These are phyloP conservation scores for Pichia sorboxylosa DNA, from an alignment of 1,139 yeast species.

Conservation along the genomic window DNA sequence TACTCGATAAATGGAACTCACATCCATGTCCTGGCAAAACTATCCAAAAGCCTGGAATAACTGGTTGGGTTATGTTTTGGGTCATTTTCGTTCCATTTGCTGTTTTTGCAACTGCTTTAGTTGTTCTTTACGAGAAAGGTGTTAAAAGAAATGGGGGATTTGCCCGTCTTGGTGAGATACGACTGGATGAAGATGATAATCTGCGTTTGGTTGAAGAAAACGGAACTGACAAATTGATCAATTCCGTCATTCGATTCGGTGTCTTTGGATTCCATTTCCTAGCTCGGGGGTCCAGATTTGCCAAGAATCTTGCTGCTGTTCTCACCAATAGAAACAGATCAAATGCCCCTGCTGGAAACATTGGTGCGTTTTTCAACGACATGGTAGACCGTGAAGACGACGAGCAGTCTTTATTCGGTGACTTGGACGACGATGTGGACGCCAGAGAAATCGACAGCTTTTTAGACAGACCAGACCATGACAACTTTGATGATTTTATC, in stretches of 20 bases:
- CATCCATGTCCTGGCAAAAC: slow-evolving; percentile 85
- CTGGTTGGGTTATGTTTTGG: slow-evolving; percentile 41
- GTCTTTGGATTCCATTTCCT: slow-evolving; percentile 30
- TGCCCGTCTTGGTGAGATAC: slow-evolving; percentile 71
- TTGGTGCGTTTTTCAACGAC: slow-evolving; percentile 31
- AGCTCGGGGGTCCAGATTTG: slow-evolving; percentile 29
- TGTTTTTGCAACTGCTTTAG: slow-evolving; percentile 45
- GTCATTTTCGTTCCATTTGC: slow-evolving; percentile 48
- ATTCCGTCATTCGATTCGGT: slow-evolving; percentile 50
- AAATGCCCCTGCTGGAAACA: slow-evolving; percentile 28
- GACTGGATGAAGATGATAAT: slow-evolving; percentile 62
- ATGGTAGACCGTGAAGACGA: slow-evolving; percentile 37
- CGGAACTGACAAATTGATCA: slow-evolving; percentile 50
- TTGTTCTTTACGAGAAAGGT: slow-evolving; percentile 75
- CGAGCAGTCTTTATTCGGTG: slow-evolving; percentile 26
- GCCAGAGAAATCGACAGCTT: slow-evolving; percentile 26
- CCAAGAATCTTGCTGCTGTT: no score
- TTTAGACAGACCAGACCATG: slow-evolving; percentile 19
- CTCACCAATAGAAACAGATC: slow-evolving; percentile 9
- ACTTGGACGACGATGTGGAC: slow-evolving; percentile 39
- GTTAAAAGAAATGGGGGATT: slow-evolving; percentile 73
- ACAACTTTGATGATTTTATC: slow-evolving; percentile 10
- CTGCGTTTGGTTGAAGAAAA: slow-evolving; percentile 56
- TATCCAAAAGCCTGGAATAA: slow-evolving; percentile 44
- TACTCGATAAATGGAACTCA: slow-evolving; percentile 55